These are phyloP conservation scores for Magnaporthiopsis poae DNA, from an alignment of 2,329 filamentous ascomycete species.

Conservation along the genomic window DNA sequence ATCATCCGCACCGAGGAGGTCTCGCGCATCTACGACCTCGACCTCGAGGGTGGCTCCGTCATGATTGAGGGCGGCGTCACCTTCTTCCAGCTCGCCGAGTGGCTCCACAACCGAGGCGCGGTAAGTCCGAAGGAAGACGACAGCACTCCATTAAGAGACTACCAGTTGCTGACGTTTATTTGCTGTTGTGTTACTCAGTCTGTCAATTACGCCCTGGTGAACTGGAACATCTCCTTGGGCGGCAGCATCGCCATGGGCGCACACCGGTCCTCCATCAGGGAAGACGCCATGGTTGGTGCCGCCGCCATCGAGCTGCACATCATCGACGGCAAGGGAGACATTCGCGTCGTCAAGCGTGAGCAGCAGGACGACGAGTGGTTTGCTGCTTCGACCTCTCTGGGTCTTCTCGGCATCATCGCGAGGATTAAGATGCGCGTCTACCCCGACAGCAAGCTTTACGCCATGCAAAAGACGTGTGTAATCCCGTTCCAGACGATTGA, in stretches of 20 bases:
- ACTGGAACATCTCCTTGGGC: slow-evolving; percentile 44
- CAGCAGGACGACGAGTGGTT: slow-evolving; percentile 38
- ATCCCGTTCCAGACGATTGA: slow-evolving; percentile 11
- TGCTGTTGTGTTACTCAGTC: slow-evolving; percentile 8
- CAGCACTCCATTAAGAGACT: neutral
- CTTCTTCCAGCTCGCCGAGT: slow-evolving; percentile 41
- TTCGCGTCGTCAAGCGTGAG: slow-evolving; percentile 31
- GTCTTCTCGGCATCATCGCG: slow-evolving; percentile 37
- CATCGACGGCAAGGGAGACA: slow-evolving; percentile 35
- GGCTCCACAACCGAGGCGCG: slow-evolving; percentile 34
- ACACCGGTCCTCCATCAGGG: slow-evolving; percentile 36
- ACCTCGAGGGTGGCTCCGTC: slow-evolving; percentile 33
- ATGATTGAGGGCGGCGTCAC: slow-evolving; percentile 42
- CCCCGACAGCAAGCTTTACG: slow-evolving; percentile 41
- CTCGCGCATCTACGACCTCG: slow-evolving; percentile 50
- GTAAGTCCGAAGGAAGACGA: slow-evolving; percentile 11
- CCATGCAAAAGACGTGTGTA: slow-evolving; percentile 37
- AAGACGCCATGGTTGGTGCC: slow-evolving; percentile 40
- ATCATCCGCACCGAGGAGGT: slow-evolving; percentile 43
- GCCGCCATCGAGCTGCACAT: slow-evolving; percentile 39
- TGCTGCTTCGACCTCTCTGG: slow-evolving; percentile 40
- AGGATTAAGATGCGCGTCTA: slow-evolving; percentile 40
- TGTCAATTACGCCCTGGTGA: slow-evolving; percentile 41
- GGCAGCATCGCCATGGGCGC: slow-evolving; percentile 44
- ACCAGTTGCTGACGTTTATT: neutral